Evolutionary conservation across 2,329 filamentous ascomycete species (phyloP).

Genomic region (Xylariaceae sp.): DNA sequence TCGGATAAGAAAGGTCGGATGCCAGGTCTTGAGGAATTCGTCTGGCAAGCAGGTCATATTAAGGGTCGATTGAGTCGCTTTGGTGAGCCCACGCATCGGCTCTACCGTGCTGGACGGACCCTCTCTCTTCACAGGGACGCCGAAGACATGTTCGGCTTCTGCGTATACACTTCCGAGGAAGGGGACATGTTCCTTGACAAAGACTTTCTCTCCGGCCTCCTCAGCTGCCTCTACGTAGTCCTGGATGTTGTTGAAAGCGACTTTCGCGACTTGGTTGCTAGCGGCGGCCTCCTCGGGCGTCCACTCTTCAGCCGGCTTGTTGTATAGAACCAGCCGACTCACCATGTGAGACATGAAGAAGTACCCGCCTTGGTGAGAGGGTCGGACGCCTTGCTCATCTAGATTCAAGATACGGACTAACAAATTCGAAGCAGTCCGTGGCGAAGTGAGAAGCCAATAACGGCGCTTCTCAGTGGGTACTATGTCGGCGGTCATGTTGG

Average conservation of each 20-base stretch:
- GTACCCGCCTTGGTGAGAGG: conserved; percentile 15
- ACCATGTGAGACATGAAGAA: conserved; percentile 14
- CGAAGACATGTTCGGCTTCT: conserved; percentile 7
- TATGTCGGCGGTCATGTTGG: conserved; percentile 14
- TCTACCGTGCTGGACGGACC: neutral
- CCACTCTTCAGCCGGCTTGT: conserved; percentile 7
- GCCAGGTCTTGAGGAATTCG: conserved; percentile 20
- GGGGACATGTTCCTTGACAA: conserved; percentile 20
- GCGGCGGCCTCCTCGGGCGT: neutral
- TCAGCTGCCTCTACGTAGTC: conserved; percentile 16
- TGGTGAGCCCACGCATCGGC: neutral
- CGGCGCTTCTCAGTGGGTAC: conserved; percentile 5
- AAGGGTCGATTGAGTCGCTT: conserved; percentile 13
- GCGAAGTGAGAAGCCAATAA: conserved; percentile 21
- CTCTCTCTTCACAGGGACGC: neutral
- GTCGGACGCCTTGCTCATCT: conserved; percentile 14
- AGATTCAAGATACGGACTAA: conserved; percentile 18
- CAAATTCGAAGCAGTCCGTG: conserved; percentile 21
- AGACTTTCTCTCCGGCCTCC: conserved; percentile 10
- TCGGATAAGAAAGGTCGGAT: conserved; percentile 20
- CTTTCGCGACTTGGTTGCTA: neutral
- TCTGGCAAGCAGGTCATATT: conserved; percentile 18
- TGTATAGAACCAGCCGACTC: neutral
- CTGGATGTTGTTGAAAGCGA: conserved; percentile 14
- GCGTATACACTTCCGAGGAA: conserved; percentile 8